Percentiles rank a stretch among this genome's conserved stretches.
These are phyloP conservation scores for Ascochyta clinopodiicola DNA, from an alignment of 2,329 filamentous ascomycete species.

Conservation along the genomic window DNA sequence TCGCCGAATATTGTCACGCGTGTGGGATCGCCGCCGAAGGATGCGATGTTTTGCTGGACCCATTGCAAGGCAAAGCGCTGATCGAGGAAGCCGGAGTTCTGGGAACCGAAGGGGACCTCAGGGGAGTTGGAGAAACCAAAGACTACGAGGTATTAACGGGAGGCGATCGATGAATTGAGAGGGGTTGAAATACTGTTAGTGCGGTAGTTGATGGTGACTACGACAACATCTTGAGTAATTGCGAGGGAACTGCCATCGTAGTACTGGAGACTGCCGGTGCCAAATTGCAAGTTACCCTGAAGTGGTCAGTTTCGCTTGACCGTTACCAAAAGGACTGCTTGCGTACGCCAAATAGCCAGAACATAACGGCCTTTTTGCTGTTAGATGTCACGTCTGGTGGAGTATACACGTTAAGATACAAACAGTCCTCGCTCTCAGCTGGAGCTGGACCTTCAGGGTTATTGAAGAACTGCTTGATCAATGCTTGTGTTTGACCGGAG, in stretches of 20 bases:
- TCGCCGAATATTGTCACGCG: conserved; percentile 56
- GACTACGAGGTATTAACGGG: conserved; percentile 7
- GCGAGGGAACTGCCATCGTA: conserved; percentile 37
- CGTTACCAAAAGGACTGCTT: no score
- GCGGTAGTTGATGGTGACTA: conserved; percentile 37
- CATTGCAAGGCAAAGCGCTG: conserved; percentile 61
- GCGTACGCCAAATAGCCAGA: conserved; percentile 14
- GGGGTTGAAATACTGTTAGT: conserved; percentile 23
- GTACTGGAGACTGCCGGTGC: conserved; percentile 19
- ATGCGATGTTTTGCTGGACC: conserved; percentile 56
- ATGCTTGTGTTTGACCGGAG: conserved; percentile 8
- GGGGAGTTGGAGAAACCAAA: conserved; percentile 34
- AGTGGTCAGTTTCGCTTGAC: conserved; percentile 16
- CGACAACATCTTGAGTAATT: conserved; percentile 30
- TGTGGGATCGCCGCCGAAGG: conserved; percentile 55
- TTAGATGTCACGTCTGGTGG: conserved; percentile 21
- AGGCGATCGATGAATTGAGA: no score
- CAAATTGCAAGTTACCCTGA: conserved; percentile 31
- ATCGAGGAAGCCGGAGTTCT: conserved; percentile 62
- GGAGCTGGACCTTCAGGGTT: conserved; percentile 20
- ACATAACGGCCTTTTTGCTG: conserved; percentile 25
- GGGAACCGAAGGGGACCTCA: conserved; percentile 24
- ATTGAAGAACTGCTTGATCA: conserved; percentile 18
- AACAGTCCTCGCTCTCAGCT: conserved; percentile 46
- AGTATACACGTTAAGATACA: conserved; percentile 48